A percentile compares a stretch with the other conserved stretches of the same genome.
Conservation (phyloP, 2,329 filamentous ascomycete genomes). For the Diaporthe citri region DNA sequence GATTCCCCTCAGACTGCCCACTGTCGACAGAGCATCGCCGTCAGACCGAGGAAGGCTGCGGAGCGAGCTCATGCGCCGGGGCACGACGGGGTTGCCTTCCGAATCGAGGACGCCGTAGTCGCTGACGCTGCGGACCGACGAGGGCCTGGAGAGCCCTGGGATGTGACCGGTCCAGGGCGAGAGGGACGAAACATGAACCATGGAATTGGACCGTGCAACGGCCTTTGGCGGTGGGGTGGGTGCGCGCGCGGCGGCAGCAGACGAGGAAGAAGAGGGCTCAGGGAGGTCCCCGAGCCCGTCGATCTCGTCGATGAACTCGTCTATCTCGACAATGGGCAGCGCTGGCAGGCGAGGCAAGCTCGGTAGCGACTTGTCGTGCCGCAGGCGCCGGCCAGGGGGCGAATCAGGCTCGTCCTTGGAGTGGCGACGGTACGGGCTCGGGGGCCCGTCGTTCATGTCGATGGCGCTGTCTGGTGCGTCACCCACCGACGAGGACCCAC, state of each 20-base stretch:
- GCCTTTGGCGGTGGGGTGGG: constrained; percentile 48
- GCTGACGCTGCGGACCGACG: constrained; percentile 35
- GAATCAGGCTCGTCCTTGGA: constrained; percentile 41
- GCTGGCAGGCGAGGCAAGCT: constrained; percentile 28
- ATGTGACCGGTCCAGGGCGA: constrained; percentile 4
- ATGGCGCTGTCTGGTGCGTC: constrained; percentile 57
- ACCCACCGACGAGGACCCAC: constrained; percentile 48
- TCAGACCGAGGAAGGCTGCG: constrained; percentile 35
- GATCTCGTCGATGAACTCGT: constrained; percentile 48
- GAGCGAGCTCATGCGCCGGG: constrained; percentile 32
- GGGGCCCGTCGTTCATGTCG: constrained; percentile 50
- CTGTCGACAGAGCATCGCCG: constrained; percentile 34
- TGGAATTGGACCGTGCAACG: constrained; percentile 37
- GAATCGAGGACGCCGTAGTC: constrained; percentile 36
- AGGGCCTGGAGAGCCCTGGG: constrained; percentile 17
- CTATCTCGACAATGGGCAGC: constrained; percentile 48
- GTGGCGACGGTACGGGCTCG: constrained; percentile 37
- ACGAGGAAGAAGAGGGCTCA: constrained; percentile 39
- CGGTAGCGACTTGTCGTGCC: constrained; percentile 41
- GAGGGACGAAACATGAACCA: neutral
- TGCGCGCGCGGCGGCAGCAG: constrained; percentile 42
- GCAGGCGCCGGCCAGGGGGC: constrained; percentile 14
- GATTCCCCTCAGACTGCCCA: constrained; percentile 35
- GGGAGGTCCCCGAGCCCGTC: constrained; percentile 37
- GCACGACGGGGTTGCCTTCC: constrained; percentile 33